Conservation (phyloP, 2,329 filamentous ascomycete species). For the Ophiostoma populinum region DNA sequence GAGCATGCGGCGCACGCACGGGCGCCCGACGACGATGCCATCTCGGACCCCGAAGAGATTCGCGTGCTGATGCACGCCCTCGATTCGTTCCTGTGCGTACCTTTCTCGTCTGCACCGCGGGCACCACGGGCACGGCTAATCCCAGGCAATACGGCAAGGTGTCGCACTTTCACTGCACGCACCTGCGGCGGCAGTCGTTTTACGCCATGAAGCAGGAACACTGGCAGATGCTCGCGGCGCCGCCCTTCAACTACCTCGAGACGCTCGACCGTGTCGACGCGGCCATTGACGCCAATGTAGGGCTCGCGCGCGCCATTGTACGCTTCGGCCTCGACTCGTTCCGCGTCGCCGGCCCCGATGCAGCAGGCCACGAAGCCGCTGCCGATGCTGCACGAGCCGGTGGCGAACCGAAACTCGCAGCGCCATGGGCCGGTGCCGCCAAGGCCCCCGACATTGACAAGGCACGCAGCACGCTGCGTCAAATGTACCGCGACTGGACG, state of each 20-base stretch:
- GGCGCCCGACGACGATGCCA: conserved; percentile 9
- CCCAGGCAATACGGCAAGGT: conserved; percentile 65
- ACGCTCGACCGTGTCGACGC: conserved; percentile 65
- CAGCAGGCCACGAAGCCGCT: background rate
- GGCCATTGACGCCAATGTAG: conserved; percentile 76
- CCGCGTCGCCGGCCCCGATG: conserved; percentile 21
- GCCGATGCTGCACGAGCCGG: conserved; percentile 10
- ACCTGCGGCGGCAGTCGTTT: conserved; percentile 78
- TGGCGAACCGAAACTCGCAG: conserved; percentile 30
- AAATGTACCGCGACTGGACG: conserved; percentile 93
- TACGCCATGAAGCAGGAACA: conserved; percentile 76
- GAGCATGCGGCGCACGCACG: too few species aligned
- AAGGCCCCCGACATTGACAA: conserved; percentile 70
- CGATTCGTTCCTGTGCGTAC: conserved; percentile 72
- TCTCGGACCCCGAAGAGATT: conserved; percentile 57
- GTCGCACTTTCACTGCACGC: conserved; percentile 80
- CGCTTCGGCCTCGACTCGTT: conserved; percentile 52
- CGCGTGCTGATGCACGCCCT: conserved; percentile 65
- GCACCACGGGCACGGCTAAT: background rate
- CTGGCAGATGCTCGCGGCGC: conserved; percentile 63
- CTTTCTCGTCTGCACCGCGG: background rate
- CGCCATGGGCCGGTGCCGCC: conserved; percentile 50
- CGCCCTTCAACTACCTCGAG: conserved; percentile 69
- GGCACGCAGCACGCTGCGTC: conserved; percentile 76
- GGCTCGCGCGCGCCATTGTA: conserved; percentile 65